Percentiles rank a stretch among this genome's conserved stretches.
These are phyloP conservation scores for Vigna reflexopilosa DNA, from an alignment of 306 rosid genomes.

Conservation along the genomic window DNA sequence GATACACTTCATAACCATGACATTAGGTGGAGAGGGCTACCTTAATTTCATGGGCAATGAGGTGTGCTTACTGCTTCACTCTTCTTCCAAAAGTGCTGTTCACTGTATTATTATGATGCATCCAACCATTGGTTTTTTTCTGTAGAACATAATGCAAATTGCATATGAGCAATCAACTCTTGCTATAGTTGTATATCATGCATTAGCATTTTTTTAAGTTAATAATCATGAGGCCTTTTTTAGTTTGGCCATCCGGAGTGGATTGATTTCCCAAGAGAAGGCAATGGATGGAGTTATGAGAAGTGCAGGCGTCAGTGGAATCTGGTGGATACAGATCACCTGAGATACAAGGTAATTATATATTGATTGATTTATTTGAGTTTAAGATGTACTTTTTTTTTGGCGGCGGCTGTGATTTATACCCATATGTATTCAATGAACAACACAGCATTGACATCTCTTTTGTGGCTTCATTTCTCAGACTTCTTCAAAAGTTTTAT, in stretches of 20 bases:
- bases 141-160: slow-evolving; percentile 19
- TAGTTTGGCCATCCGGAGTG: slow-evolving; percentile 99
- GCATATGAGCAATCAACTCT: slow-evolving; percentile 19
- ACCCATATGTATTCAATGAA: not conserved
- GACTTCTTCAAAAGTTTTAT: slow-evolving; percentile 12
- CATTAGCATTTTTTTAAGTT: slow-evolving; percentile 28
- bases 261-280: slow-evolving; percentile 99
- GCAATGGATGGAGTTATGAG: slow-evolving; percentile 96
- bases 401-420: not conserved
- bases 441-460: slow-evolving; percentile 32
- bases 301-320: slow-evolving; percentile 97
- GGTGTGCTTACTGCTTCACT: slow-evolving; percentile 57
- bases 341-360: slow-evolving; percentile 83
- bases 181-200: slow-evolving; percentile 22
- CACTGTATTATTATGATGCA: slow-evolving; percentile 18
- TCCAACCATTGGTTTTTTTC: slow-evolving; percentile 35
- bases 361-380: not conserved
- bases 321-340: slow-evolving; percentile 81
- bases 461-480: slow-evolving; percentile 36
- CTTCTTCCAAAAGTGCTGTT: slow-evolving; percentile 39
- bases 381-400: not conserved
- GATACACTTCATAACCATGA: slow-evolving; percentile 95
- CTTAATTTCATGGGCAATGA: slow-evolving; percentile 99
- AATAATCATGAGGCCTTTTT: slow-evolving; percentile 19
- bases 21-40: slow-evolving; percentile 97